These are phyloP conservation scores for Euphorbia tirucalli DNA, from an alignment of 345 rosid genomes.

Conservation along the genomic window DNA sequence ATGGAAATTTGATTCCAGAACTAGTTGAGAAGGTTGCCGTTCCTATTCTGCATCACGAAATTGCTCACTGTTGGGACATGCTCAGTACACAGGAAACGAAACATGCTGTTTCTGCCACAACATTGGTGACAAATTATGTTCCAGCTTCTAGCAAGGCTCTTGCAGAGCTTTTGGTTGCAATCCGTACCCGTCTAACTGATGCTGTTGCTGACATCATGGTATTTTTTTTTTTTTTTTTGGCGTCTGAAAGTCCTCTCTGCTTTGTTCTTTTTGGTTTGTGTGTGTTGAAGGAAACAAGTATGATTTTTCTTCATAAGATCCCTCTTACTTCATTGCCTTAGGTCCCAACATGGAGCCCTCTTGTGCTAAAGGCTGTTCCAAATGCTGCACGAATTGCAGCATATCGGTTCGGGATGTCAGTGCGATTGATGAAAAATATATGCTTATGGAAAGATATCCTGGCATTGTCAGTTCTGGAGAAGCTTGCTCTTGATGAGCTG, in stretches of 20 bases:
- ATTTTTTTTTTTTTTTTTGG: constrained; percentile 23
- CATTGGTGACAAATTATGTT: constrained; percentile 69
- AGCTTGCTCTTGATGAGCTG: constrained; percentile 80
- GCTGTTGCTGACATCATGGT: constrained; percentile 63
- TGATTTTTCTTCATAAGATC: background rate
- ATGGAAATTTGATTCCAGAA: constrained; percentile 80
- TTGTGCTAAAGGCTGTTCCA: constrained; percentile 81
- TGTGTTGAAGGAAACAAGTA: background rate
- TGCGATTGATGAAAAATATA: constrained; percentile 84
- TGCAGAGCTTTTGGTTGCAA: constrained; percentile 53
- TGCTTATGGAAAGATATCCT: constrained; percentile 90
- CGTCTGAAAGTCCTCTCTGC: background rate
- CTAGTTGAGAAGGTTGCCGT: constrained; percentile 87
- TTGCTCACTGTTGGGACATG: constrained; percentile 84
- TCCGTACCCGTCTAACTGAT: constrained; percentile 71
- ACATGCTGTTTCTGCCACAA: constrained; percentile 84
- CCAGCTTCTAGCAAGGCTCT: constrained; percentile 72
- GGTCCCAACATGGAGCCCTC: constrained; percentile 91
- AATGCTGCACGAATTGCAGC: constrained; percentile 78
- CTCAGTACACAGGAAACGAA: constrained; percentile 72
- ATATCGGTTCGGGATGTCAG: constrained; percentile 77
- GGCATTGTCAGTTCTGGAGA: constrained; percentile 73
- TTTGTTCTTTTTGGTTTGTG: no score
- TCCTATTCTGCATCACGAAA: constrained; percentile 80
- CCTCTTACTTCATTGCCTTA: constrained; percentile 17